These are phyloP conservation scores for Thermochaetoides thermophila DNA, from an alignment of 495 filamentous ascomycete species.

Conservation along the genomic window DNA sequence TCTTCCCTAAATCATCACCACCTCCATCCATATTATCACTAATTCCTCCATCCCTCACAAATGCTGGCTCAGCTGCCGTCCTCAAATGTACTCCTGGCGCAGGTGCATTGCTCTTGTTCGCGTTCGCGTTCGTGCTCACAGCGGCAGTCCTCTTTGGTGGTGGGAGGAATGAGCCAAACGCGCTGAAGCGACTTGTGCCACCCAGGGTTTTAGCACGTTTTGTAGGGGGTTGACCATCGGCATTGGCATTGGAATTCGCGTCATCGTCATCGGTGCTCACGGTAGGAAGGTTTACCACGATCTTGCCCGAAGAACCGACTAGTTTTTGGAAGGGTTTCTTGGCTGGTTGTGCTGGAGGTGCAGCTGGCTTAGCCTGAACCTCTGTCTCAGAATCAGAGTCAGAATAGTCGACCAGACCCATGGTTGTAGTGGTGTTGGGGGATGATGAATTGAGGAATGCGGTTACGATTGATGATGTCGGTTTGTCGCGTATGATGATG, in stretches of 20 bases:
- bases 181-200: slow-evolving; percentile 42
- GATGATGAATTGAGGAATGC: too few relatives aligned
- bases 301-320: slow-evolving; percentile 62
- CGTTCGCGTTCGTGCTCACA: slow-evolving; percentile 10
- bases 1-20: slow-evolving; percentile 13
- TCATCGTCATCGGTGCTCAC: slow-evolving; percentile 5
- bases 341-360: slow-evolving; percentile 20
- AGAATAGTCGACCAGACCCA: slow-evolving; percentile 71
- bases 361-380: slow-evolving; percentile 18
- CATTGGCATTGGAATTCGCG: slow-evolving; percentile 20
- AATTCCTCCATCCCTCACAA: slow-evolving; percentile 55
- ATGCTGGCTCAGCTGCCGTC: slow-evolving; percentile 65
- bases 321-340: slow-evolving; percentile 54
- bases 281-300: slow-evolving; percentile 54
- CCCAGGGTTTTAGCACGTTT: slow-evolving; percentile 54
- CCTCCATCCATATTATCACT: slow-evolving; percentile 6
- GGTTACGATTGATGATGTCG: too few relatives aligned
- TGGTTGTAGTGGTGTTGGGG: slow-evolving; percentile 17
- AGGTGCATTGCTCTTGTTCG: slow-evolving; percentile 20
- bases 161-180: slow-evolving; percentile 78
- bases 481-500: too few relatives aligned
- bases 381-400: slow-evolving; percentile 58
- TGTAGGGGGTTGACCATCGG: slow-evolving; percentile 45
- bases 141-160: slow-evolving; percentile 51
- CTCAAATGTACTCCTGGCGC: slow-evolving; percentile 51